phyloP scores from a whole-genome alignment of 192 early-diverging fungal species.

The Phycomyces nitens region DNA sequence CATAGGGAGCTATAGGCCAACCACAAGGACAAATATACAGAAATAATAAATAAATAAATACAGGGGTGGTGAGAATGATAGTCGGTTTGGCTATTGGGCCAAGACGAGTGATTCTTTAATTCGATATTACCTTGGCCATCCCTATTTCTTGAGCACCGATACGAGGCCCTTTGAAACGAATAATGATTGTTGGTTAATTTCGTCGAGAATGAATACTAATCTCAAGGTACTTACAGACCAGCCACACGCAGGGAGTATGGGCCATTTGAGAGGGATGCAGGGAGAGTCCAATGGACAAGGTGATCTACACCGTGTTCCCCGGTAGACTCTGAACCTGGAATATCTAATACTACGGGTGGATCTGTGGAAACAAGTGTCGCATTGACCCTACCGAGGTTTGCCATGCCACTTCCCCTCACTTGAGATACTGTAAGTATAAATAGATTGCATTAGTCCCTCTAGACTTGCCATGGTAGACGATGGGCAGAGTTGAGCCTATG shows the following conservation, averaged over 20 bases:
- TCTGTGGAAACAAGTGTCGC: background rate
- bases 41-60: background rate
- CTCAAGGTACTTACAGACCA: conserved; percentile 20
- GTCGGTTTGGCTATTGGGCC: background rate
- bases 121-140: conserved; percentile 10
- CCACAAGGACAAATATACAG: background rate
- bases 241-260: conserved; percentile 7
- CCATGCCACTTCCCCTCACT: background rate
- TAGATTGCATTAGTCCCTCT: too few species aligned
- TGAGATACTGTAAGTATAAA: too few species aligned
- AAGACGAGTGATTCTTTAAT: too few species aligned
- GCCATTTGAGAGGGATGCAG: conserved; percentile 4
- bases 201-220: background rate
- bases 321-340: background rate
- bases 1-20: conserved; percentile 9
- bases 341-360: background rate
- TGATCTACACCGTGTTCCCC: background rate
- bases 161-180: conserved; percentile 7
- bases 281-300: background rate
- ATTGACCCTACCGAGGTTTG: background rate
- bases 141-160: conserved; percentile 11
- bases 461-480: background rate
- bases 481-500: background rate
- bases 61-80: too few species aligned
- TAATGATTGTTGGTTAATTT: background rate